Percentiles rank a stretch among this genome's conserved stretches.
Conservation (phyloP, 495 filamentous ascomycete species). For the Podospora comata region DNA sequence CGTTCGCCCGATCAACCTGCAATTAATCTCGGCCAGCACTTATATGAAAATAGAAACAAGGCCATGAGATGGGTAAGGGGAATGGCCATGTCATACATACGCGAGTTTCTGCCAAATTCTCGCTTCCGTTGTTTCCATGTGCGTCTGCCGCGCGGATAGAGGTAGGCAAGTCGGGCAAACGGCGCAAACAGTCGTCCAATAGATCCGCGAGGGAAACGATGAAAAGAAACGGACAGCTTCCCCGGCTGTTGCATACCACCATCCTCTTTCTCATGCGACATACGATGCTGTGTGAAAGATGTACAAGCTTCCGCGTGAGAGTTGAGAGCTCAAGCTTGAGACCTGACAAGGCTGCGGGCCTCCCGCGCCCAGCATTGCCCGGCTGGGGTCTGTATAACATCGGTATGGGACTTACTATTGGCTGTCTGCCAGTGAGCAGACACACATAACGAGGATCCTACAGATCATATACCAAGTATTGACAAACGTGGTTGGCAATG, state of each 20-base stretch:
- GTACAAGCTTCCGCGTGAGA: not conserved
- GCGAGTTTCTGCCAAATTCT: not conserved
- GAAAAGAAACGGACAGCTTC: not conserved
- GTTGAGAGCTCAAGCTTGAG: not conserved
- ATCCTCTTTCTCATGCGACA: not conserved
- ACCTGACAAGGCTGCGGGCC: not conserved
- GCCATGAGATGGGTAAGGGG: not conserved
- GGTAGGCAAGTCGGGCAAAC: not conserved
- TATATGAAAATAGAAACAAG: not conserved
- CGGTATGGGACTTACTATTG: not conserved
- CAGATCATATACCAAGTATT: not conserved
- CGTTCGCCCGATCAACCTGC: not conserved
- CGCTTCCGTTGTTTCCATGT: not conserved
- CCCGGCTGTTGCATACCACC: not conserved
- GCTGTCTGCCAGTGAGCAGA: not conserved
- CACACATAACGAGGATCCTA: not conserved
- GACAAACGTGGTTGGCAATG: not conserved
- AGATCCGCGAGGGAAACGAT: not conserved
- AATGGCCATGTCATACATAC: not conserved
- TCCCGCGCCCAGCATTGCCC: not conserved
- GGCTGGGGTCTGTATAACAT: not conserved
- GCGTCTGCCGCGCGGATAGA: not conserved
- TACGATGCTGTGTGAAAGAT: not conserved
- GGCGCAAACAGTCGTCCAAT: not conserved
- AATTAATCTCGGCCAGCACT: not conserved